phyloP scores from a whole-genome alignment of 495 filamentous ascomycete genomes.

The Podospora comata region DNA sequence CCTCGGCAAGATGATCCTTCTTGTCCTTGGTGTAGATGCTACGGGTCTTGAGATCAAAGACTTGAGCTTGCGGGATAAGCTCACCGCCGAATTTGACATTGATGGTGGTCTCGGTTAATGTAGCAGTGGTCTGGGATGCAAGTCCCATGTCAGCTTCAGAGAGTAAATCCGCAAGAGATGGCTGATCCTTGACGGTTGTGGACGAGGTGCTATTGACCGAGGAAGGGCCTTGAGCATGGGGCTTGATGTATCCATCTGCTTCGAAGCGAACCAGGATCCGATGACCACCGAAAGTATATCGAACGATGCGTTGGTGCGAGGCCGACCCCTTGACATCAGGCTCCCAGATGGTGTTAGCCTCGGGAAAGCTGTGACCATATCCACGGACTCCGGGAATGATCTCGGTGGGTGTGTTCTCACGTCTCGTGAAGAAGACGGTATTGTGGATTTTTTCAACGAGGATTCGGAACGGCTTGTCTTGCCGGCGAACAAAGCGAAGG shows the following conservation, averaged over 20 bases:
- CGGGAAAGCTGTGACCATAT: constrained; percentile 63
- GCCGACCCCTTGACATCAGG: constrained; percentile 46
- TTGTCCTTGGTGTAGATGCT: constrained; percentile 32
- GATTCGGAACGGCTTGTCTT: constrained; percentile 53
- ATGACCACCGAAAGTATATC: constrained; percentile 56
- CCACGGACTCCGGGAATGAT: constrained; percentile 52
- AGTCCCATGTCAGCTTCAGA: not conserved
- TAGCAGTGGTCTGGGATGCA: not conserved
- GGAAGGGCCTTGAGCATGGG: not conserved
- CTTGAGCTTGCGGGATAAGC: constrained; percentile 43
- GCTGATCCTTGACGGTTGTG: not conserved
- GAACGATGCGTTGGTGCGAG: constrained; percentile 61
- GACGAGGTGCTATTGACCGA: not conserved
- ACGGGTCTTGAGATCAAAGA: constrained; percentile 70
- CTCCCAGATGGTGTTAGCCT: constrained; percentile 61
- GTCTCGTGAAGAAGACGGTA: constrained; percentile 61
- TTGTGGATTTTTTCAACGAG: constrained; percentile 56
- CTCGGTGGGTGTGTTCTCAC: constrained; percentile 53
- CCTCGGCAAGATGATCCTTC: constrained; percentile 36
- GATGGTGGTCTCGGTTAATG: constrained; percentile 5
- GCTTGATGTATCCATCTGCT: constrained; percentile 53
- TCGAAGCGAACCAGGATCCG: constrained; percentile 58
- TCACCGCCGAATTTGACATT: constrained; percentile 22
- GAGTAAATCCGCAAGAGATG: constrained; percentile 1
- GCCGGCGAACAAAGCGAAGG: constrained; percentile 50